Conservation (phyloP, 495 filamentous ascomycete genomes). For the Cryomyces antarcticus region DNA sequence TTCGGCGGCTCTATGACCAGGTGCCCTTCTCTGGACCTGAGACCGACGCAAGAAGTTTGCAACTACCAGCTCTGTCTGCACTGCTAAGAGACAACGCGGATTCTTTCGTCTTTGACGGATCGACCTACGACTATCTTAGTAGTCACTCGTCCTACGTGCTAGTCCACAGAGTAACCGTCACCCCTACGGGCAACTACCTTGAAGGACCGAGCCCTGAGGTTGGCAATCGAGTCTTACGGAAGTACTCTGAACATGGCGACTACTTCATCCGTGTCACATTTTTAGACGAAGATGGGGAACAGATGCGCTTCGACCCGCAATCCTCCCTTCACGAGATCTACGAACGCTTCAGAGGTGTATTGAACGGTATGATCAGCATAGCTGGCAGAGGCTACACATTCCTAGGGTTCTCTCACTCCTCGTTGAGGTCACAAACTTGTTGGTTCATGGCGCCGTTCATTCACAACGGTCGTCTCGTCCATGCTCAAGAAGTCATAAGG, state of each 20-base stretch:
- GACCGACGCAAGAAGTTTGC: constrained; percentile 24
- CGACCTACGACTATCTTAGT: constrained; percentile 10
- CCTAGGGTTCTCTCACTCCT: constrained; percentile 67
- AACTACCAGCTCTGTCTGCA: constrained; percentile 21
- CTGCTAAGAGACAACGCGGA: constrained; percentile 23
- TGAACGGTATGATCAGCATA: constrained; percentile 36
- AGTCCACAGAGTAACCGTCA: constrained; percentile 43
- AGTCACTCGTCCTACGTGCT: constrained; percentile 19
- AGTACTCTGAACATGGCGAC: constrained; percentile 38
- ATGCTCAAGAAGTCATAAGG: constrained; percentile 31
- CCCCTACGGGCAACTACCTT: constrained; percentile 45
- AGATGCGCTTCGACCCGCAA: constrained; percentile 33
- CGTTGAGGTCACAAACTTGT: constrained; percentile 41
- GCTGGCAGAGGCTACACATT: constrained; percentile 45
- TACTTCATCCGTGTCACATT: constrained; percentile 55
- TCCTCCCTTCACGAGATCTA: constrained; percentile 34
- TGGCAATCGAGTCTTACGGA: constrained; percentile 54
- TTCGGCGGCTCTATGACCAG: constrained; percentile 25
- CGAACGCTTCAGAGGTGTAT: constrained; percentile 34
- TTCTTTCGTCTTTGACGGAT: constrained; percentile 11
- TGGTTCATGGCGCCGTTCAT: constrained; percentile 61
- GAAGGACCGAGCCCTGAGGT: constrained; percentile 49
- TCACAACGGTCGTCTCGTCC: constrained; percentile 21
- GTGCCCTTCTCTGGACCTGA: constrained; percentile 30
- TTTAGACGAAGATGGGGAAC: constrained; percentile 49